Evolutionary conservation across 1,284 basidiomycete genomes (phyloP).

Genomic region (Microbotryomycetes sp.): DNA sequence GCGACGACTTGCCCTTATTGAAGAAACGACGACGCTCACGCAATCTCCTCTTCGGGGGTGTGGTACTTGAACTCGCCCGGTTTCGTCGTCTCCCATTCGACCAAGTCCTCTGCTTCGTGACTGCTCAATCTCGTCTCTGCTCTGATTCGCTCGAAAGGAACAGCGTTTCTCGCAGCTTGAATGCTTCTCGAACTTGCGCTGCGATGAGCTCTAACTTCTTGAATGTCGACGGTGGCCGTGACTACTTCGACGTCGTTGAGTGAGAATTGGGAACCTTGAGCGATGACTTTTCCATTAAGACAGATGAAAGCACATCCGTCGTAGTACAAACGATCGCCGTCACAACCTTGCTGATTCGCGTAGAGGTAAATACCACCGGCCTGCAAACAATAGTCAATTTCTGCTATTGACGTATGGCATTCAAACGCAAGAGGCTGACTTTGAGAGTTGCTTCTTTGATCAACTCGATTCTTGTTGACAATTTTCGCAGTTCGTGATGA

Average conservation of each 20-base stretch:
- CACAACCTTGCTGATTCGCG: slow-evolving; percentile 97
- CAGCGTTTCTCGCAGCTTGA: slow-evolving; percentile 67
- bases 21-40: slow-evolving; percentile 54
- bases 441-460: slow-evolving; percentile 97
- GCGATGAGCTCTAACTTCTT: slow-evolving; percentile 84
- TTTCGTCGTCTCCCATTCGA: slow-evolving; percentile 48
- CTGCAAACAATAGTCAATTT: slow-evolving; percentile 47
- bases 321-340: slow-evolving; percentile 95
- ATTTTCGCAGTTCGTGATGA: slow-evolving; percentile 93
- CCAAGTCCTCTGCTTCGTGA: slow-evolving; percentile 58
- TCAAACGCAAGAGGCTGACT: slow-evolving; percentile 47
- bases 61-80: slow-evolving; percentile 65
- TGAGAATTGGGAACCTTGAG: slow-evolving; percentile 95
- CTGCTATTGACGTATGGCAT: too few relatives aligned
- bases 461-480: slow-evolving; percentile 82
- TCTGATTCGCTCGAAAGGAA: slow-evolving; percentile 68
- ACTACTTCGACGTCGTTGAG: slow-evolving; percentile 92
- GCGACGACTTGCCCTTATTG: not conserved
- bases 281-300: slow-evolving; percentile 83
- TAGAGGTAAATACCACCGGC: slow-evolving; percentile 95
- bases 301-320: slow-evolving; percentile 96
- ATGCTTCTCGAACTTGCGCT: slow-evolving; percentile 69
- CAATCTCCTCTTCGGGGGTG: slow-evolving; percentile 91
- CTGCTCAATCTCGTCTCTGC: slow-evolving; percentile 68
- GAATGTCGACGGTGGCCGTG: slow-evolving; percentile 88